A percentile compares a stretch with the other conserved stretches of the same genome.
These are phyloP conservation scores for Jacaranda copaia DNA, from an alignment of 257 asterid genomes.

Conservation along the genomic window DNA sequence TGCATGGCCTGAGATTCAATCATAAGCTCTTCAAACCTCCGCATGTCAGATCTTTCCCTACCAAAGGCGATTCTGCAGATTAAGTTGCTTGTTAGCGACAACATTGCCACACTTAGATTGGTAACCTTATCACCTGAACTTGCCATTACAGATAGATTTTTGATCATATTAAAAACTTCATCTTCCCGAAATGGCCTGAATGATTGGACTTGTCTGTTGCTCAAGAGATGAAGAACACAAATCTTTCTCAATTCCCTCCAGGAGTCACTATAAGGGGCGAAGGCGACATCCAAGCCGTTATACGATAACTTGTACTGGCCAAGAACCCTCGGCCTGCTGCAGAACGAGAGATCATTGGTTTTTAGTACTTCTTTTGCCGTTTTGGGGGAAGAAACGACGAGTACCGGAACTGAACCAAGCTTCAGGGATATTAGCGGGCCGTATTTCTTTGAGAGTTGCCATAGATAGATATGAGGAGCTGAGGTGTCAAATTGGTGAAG, in stretches of 20 bases:
- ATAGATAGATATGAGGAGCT: constrained; percentile 42
- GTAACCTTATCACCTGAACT: neutral
- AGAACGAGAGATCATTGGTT: constrained; percentile 39
- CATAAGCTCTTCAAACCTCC: constrained; percentile 48
- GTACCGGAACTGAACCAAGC: constrained; percentile 32
- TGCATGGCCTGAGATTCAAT: constrained; percentile 43
- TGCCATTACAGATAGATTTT: neutral
- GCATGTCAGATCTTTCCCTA: constrained; percentile 1
- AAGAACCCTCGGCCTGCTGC: constrained; percentile 41
- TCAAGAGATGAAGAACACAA: constrained; percentile 45
- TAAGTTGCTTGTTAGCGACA: constrained; percentile 35
- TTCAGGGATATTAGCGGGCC: constrained; percentile 48
- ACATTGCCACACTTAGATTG: constrained; percentile 17
- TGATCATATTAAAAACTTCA: constrained; percentile 26
- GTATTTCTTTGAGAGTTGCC: constrained; percentile 32
- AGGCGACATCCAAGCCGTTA: constrained; percentile 39
- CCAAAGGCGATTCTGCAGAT: constrained; percentile 48
- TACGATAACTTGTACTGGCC: constrained; percentile 40
- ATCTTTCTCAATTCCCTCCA: constrained; percentile 52
- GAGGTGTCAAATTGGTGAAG: constrained; percentile 43
- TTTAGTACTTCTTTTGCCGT: constrained; percentile 36
- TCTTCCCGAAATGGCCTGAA: constrained; percentile 41
- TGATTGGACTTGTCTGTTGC: constrained; percentile 47
- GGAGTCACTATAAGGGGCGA: constrained; percentile 42
- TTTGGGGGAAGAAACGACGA: constrained; percentile 44